Evolutionary conservation across 441 rosid genomes (phyloP).

Genomic region (Aquilaria agallochum): DNA sequence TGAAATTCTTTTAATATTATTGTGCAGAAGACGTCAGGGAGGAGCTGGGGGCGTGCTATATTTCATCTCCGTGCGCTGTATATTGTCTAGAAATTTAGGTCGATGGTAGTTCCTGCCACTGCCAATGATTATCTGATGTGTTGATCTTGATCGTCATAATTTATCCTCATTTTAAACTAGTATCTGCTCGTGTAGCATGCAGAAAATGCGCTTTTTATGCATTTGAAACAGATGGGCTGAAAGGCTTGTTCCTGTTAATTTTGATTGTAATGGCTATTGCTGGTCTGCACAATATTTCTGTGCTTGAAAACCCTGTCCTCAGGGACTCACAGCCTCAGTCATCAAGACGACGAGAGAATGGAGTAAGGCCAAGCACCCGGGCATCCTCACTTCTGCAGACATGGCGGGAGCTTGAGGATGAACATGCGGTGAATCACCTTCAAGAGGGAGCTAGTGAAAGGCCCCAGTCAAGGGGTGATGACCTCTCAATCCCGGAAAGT

Average conservation of each 20-base stretch:
- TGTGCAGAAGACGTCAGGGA: no score
- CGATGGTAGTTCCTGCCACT: conserved; percentile 17
- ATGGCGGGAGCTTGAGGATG: conserved; percentile 94
- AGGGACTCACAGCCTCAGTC: conserved; percentile 59
- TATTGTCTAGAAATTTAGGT: conserved; percentile 20
- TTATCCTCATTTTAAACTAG: conserved; percentile 17
- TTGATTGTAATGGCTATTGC: conserved; percentile 69
- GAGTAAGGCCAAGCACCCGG: conserved; percentile 54
- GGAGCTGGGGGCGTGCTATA: background rate
- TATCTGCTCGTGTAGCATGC: conserved; percentile 31
- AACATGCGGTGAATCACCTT: conserved; percentile 54
- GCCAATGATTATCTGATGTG: conserved; percentile 19
- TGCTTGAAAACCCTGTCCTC: conserved; percentile 64
- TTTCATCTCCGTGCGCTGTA: conserved; percentile 9
- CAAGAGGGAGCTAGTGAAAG: conserved; percentile 51
- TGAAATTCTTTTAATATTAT: no score
- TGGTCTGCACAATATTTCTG: conserved; percentile 70
- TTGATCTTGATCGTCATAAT: conserved; percentile 13
- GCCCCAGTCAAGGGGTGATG: conserved; percentile 39
- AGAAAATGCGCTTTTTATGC: conserved; percentile 25
- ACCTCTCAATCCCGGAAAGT: conserved; percentile 27
- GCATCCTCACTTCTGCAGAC: conserved; percentile 77
- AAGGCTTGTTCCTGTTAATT: conserved; percentile 16
- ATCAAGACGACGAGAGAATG: conserved; percentile 44
- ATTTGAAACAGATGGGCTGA: conserved; percentile 38